A percentile compares a stretch with the other conserved stretches of the same genome.
Conservation (phyloP, 1,284 basidiomycete species). For the Papiliotrema fonsecae region DNA sequence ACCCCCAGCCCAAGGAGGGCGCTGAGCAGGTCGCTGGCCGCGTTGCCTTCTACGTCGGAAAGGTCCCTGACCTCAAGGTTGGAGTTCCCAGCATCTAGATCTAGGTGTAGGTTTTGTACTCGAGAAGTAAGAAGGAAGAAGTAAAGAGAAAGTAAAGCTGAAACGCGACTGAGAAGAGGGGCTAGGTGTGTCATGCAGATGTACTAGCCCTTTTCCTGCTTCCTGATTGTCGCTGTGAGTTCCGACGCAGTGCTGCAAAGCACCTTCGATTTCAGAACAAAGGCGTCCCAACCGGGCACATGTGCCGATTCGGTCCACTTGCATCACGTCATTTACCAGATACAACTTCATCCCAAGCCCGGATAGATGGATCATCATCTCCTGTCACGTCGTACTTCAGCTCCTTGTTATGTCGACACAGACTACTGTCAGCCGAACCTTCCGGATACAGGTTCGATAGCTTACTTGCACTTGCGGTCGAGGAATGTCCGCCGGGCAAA, state of each 20-base stretch:
- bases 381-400: constrained; percentile 32
- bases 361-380: constrained; percentile 30
- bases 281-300: too few species aligned
- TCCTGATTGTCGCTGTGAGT: too few species aligned
- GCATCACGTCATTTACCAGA: too few species aligned
- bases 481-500: constrained; percentile 33
- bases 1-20: constrained; percentile 34
- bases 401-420: constrained; percentile 30
- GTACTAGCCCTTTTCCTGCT: too few species aligned
- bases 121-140: too few species aligned
- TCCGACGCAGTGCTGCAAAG: too few species aligned
- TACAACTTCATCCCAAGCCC: constrained; percentile 37
- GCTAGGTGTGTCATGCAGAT: too few species aligned
- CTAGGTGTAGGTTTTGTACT: too few species aligned
- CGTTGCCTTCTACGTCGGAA: constrained; percentile 42
- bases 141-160: too few species aligned
- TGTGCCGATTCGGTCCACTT: too few species aligned
- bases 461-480: constrained; percentile 44
- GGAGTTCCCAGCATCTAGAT: constrained; percentile 19
- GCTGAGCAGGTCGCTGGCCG: constrained; percentile 34
- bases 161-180: too few species aligned
- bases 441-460: not conserved
- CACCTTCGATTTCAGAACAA: too few species aligned
- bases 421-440: constrained; percentile 7
- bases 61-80: constrained; percentile 28